Evolutionary conservation across 225 moss, liverwort and hornwort genomes (phyloP).

Genomic region (Antitrichia curtipendula): DNA sequence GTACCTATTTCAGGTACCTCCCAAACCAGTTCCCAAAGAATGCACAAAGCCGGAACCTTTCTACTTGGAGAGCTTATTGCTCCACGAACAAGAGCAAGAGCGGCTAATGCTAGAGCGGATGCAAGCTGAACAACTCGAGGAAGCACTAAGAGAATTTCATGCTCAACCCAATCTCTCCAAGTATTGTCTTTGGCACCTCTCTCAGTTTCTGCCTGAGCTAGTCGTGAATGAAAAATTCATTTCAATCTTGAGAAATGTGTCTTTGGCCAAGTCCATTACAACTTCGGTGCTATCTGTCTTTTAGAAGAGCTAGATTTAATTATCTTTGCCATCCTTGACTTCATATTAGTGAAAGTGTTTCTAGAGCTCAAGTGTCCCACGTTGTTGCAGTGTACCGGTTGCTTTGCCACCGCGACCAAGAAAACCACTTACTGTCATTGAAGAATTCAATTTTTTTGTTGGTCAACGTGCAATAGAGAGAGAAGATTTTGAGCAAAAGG

Average conservation of each 20-base stretch:
- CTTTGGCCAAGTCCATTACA: neutral
- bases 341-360: neutral
- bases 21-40: constrained; percentile 55
- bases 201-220: neutral
- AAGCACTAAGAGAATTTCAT: constrained; percentile 54
- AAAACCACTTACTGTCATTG: constrained; percentile 62
- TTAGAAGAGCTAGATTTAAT: neutral
- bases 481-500: constrained; percentile 67
- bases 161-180: constrained; percentile 68
- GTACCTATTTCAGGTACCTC: constrained; percentile 33
- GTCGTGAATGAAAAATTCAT: neutral
- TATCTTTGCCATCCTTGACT: neutral
- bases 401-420: constrained; percentile 49
- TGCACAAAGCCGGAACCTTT: constrained; percentile 72
- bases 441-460: constrained; percentile 62
- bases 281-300: neutral
- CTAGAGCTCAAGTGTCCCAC: neutral
- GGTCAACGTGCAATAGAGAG: constrained; percentile 56
- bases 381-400: constrained; percentile 31
- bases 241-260: neutral
- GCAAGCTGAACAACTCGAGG: constrained; percentile 32
- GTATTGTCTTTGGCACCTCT: constrained; percentile 12
- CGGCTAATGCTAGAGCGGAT: neutral
- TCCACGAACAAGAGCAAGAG: constrained; percentile 64
- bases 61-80: constrained; percentile 56